phyloP scores from a whole-genome alignment of 2,329 filamentous ascomycete genomes.

The Ophiostoma populinum region DNA sequence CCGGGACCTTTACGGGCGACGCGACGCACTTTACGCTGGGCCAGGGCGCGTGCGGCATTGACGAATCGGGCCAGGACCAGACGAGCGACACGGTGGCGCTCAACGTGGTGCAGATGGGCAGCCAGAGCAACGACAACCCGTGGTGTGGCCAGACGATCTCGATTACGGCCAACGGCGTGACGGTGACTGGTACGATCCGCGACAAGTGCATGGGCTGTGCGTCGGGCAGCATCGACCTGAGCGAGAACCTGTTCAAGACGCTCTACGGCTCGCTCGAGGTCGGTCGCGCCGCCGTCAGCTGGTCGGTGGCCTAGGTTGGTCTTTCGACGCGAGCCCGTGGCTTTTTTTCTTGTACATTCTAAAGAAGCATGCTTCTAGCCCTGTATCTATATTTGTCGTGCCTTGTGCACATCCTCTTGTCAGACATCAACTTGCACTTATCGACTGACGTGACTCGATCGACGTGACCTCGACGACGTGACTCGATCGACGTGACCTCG shows the following conservation, averaged over 20 bases:
- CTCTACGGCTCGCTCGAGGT: constrained; percentile 24
- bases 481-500: too few species aligned
- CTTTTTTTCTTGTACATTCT: too few species aligned
- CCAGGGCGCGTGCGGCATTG: constrained; percentile 48
- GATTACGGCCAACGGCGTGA: constrained; percentile 39
- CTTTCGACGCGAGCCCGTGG: too few species aligned
- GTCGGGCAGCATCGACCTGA: constrained; percentile 33
- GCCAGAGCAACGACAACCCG: constrained; percentile 46
- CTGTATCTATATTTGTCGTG: too few species aligned
- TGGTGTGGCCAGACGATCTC: constrained; percentile 54
- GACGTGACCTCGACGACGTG: too few species aligned
- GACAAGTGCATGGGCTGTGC: constrained; percentile 65
- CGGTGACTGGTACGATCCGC: constrained; percentile 38
- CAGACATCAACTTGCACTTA: too few species aligned
- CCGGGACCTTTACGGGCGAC: constrained; percentile 34
- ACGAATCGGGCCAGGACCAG: constrained; percentile 37
- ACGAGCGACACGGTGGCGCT: constrained; percentile 51
- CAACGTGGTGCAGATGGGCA: constrained; percentile 44
- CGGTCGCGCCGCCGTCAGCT: constrained; percentile 18
- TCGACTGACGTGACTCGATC: too few species aligned
- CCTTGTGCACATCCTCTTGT: too few species aligned
- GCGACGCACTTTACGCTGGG: constrained; percentile 61
- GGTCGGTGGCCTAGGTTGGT: constrained; percentile 16
- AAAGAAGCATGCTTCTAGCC: too few species aligned
- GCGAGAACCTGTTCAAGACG: constrained; percentile 25